phyloP scores from a whole-genome alignment of 129 eudicot species.

The Deinandra increscens region DNA sequence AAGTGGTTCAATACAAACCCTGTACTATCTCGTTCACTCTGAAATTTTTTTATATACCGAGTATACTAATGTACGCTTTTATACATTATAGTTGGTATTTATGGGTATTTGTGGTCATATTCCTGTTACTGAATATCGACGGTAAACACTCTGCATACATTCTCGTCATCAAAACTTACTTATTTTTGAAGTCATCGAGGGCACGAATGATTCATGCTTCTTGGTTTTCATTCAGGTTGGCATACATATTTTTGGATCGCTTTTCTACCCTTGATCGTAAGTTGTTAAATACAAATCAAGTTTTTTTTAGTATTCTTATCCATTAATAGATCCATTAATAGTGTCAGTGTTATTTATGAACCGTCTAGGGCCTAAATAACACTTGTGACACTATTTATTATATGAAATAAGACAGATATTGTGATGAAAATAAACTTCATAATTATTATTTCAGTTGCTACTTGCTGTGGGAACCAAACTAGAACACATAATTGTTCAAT shows the following conservation, averaged over 20 bases:
- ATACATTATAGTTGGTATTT: constrained; percentile 86
- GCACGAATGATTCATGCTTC: neutral
- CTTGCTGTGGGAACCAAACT: constrained; percentile 88
- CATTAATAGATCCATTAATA: no score
- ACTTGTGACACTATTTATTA: neutral
- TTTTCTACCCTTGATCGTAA: constrained; percentile 77
- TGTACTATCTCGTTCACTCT: no score
- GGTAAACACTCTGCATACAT: constrained; percentile 38
- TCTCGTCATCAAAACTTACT: neutral
- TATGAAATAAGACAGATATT: neutral
- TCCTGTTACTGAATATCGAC: constrained; percentile 76
- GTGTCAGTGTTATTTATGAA: no score
- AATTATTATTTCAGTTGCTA: constrained; percentile 52
- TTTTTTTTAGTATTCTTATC: neutral
- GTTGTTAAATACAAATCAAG: constrained; percentile 25
- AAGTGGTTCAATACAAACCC: constrained; percentile 27
- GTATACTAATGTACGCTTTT: constrained; percentile 16
- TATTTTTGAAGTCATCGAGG: neutral
- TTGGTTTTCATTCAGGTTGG: constrained; percentile 64
- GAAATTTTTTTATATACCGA: no score
- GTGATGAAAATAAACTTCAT: neutral
- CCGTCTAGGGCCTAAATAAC: neutral
- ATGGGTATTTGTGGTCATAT: constrained; percentile 74
- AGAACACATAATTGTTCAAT: constrained; percentile 70
- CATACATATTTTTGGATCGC: constrained; percentile 96